These are phyloP conservation scores for Metschnikowia vanudenii DNA, from an alignment of 805 yeast species.

Conservation along the genomic window DNA sequence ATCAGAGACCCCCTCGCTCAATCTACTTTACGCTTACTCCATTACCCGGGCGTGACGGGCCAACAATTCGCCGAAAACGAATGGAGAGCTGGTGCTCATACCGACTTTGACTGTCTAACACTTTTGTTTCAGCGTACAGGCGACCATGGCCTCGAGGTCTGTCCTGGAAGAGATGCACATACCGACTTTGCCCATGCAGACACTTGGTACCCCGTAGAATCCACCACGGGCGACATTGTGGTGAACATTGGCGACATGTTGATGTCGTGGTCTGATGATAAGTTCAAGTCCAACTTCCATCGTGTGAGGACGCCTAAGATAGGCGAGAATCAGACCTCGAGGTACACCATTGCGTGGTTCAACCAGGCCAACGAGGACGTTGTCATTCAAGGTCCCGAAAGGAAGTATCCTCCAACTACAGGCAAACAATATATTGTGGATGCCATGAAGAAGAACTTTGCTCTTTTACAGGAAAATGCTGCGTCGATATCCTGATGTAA, in stretches of 20 bases:
- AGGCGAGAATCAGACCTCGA: conserved; percentile 27
- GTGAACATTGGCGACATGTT: conserved; percentile 39
- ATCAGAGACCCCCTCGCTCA: conserved; percentile 29
- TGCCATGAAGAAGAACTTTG: conserved; percentile 32
- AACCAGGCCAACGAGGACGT: conserved; percentile 34
- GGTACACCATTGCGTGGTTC: conserved; percentile 35
- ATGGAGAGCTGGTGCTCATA: conserved; percentile 41
- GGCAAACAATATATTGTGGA: conserved; percentile 32
- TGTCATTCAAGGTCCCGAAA: conserved; percentile 17
- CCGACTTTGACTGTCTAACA: conserved; percentile 36
- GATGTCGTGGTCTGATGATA: conserved; percentile 39
- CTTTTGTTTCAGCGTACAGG: conserved; percentile 34
- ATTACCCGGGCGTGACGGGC: conserved; percentile 29
- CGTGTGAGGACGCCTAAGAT: conserved; percentile 30
- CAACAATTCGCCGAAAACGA: conserved; percentile 20
- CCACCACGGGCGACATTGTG: conserved; percentile 33
- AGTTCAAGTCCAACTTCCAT: conserved; percentile 31
- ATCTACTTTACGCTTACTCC: conserved; percentile 32
- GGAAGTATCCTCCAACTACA: conserved; percentile 22
- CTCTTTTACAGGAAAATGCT: conserved; percentile 6
- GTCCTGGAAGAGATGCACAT: conserved; percentile 37
- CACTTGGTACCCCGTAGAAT: conserved; percentile 34
- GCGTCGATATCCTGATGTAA: neutral
- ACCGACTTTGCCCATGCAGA: conserved; percentile 34
- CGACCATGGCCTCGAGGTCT: conserved; percentile 35